Percentiles rank a stretch among this genome's conserved stretches.
Evolutionary conservation across 2,329 filamentous ascomycete genomes (phyloP).

Genomic region (Epichloe hybrida): DNA sequence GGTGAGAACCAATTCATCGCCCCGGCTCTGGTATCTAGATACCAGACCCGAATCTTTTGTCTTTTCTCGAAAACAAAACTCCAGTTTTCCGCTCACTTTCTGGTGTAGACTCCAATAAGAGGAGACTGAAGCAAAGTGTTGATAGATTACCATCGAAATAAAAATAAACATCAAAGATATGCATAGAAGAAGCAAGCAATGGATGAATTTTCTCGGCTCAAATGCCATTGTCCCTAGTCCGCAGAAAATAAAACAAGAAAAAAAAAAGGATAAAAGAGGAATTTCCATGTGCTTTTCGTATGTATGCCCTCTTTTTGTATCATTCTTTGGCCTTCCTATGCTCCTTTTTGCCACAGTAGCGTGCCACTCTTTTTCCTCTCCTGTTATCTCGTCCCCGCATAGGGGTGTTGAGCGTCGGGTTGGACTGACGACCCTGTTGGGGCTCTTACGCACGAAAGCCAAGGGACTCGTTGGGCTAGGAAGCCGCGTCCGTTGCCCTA

Average conservation of each 20-base stretch:
- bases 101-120: neutral
- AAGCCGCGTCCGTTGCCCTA: neutral
- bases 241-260: neutral
- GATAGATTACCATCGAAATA: neutral
- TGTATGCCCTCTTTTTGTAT: conserved; percentile 1
- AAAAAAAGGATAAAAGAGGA: neutral
- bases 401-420: neutral
- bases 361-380: neutral
- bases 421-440: neutral
- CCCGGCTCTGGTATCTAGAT: neutral
- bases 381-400: neutral
- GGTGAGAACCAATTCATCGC: neutral
- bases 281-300: neutral
- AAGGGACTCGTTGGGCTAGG: neutral
- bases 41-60: neutral
- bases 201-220: neutral
- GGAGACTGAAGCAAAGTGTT: neutral
- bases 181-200: conserved; percentile 1
- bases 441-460: neutral
- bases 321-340: neutral
- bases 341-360: neutral
- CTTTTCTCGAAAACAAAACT: neutral
- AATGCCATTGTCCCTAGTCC: neutral
- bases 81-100: neutral
- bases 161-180: neutral